Evolutionary conservation across 495 filamentous ascomycete species (phyloP), one percentile per base, ranked within the genome.

Genomic region (Aspergillus sclerotioniger): DNA sequence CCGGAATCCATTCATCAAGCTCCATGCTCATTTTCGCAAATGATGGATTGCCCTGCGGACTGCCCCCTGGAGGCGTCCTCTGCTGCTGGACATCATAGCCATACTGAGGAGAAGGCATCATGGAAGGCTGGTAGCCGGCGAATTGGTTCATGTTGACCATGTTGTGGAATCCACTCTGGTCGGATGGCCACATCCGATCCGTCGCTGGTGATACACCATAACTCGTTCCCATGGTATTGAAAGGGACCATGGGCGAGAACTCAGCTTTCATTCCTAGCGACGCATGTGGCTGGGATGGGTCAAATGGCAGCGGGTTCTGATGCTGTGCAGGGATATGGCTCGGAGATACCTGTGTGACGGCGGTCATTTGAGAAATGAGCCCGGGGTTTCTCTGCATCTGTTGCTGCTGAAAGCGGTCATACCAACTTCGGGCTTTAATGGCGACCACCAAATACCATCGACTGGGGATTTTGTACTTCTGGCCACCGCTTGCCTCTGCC

Each of bases 381-480:
- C 47, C 47, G 16, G 35, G 50, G 31, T 63, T 48, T 17, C 29
- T 55, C 17, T 65, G 55, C 28, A 43, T 51, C 8, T 57, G 62
- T 31, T 68, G 63, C 37, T 64, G 62, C 49, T 76, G 65, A 20
- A 77, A 51, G n/a, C 66, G 66, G 1, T 72, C 67, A 17, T 70
- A 70, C 74, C 74, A 77, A 47, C 71, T 64, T 29, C 71, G 65
- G 9, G 68, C 67, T 53, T 69, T 73, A 28, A 72, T 65, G 3
- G 62, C 74, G 15, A 77, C 58, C 13, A 76, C 64, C 37, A 69
- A 66, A 25, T 68, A 66, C 74, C 74, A 77, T 51, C 73, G 68
- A 53, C 60, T 63, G 4, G 74, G 74, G 31, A 76, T 71, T 49
- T 62, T 67, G 51, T 72, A 77, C 50, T 77, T 73, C 12, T 64